Conservation (phyloP, 768 basidiomycete species). For the Galerina marginata region DNA sequence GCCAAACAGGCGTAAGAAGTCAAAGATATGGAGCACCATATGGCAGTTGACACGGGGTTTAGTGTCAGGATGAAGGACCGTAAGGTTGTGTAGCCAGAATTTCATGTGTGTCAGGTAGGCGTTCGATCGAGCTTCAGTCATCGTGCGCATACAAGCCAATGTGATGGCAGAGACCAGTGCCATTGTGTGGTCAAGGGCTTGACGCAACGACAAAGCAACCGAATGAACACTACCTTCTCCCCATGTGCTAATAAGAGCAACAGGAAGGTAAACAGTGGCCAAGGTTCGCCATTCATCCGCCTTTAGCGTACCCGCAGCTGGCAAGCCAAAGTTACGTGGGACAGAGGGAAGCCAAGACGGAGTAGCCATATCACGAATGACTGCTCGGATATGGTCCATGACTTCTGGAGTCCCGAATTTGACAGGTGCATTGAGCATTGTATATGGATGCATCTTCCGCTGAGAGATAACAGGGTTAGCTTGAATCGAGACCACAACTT, state of each 20-base stretch:
- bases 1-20: slow-evolving; percentile 39
- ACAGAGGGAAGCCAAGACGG: slow-evolving; percentile 35
- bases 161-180: slow-evolving; percentile 10
- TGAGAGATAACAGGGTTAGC: background rate
- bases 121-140: background rate
- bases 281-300: slow-evolving; percentile 40
- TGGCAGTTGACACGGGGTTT: slow-evolving; percentile 19
- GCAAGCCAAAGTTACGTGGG: slow-evolving; percentile 31
- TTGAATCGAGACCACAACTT: background rate
- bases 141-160: slow-evolving; percentile 9
- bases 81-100: slow-evolving; percentile 4
- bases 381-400: slow-evolving; percentile 25
- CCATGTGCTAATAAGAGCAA: slow-evolving; percentile 39
- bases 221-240: slow-evolving; percentile 12
- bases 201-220: background rate
- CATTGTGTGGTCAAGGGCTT: slow-evolving; percentile 16
- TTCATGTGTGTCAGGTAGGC: background rate
- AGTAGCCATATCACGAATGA: slow-evolving; percentile 23
- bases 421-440: background rate
- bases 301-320: slow-evolving; percentile 35
- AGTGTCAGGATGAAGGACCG: background rate
- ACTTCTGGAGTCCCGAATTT: slow-evolving; percentile 5
- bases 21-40: slow-evolving; percentile 37
- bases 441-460: background rate
- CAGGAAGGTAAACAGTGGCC: slow-evolving; percentile 34